phyloP scores from a whole-genome alignment of 495 filamentous ascomycete genomes.

The Lichenothelia convexa region DNA sequence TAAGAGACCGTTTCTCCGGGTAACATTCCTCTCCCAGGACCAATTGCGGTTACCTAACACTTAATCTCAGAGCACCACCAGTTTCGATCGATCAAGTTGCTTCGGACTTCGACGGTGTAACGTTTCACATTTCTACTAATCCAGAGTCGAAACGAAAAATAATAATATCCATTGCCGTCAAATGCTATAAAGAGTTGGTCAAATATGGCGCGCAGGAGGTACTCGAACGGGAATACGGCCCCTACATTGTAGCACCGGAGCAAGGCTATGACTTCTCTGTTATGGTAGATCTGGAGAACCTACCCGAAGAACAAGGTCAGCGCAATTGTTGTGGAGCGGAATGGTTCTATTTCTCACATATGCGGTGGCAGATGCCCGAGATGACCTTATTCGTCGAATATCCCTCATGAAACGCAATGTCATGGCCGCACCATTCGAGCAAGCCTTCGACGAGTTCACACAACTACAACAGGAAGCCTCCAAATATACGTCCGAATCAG shows the following conservation, averaged over 20 bases:
- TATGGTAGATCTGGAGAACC: conserved; percentile 65
- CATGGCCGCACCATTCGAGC: conserved; percentile 95
- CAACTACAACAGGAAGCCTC: conserved; percentile 69
- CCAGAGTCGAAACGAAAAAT: conserved; percentile 85
- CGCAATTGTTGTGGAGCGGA: too few species aligned
- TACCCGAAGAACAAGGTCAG: conserved; percentile 65
- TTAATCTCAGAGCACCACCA: conserved; percentile 48
- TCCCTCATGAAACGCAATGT: conserved; percentile 88
- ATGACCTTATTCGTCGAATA: conserved; percentile 69
- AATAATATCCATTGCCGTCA: conserved; percentile 76
- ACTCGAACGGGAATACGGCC: conserved; percentile 82
- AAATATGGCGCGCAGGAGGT: conserved; percentile 83
- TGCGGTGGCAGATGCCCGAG: conserved; percentile 58
- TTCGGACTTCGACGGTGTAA: conserved; percentile 95
- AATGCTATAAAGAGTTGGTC: conserved; percentile 83
- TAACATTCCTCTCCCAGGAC: conserved; percentile 18
- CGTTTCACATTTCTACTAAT: conserved; percentile 93
- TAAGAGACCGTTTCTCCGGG: conserved; percentile 90
- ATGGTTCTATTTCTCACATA: conserved; percentile 5
- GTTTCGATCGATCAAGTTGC: conserved; percentile 89
- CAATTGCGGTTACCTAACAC: conserved; percentile 1
- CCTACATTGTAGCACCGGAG: conserved; percentile 76
- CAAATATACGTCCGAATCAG: conserved; percentile 77
- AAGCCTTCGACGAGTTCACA: conserved; percentile 84
- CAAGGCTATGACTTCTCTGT: conserved; percentile 89